Conservation (phyloP, 2,329 filamentous ascomycete genomes). For the Talaromyces sp. region DNA sequence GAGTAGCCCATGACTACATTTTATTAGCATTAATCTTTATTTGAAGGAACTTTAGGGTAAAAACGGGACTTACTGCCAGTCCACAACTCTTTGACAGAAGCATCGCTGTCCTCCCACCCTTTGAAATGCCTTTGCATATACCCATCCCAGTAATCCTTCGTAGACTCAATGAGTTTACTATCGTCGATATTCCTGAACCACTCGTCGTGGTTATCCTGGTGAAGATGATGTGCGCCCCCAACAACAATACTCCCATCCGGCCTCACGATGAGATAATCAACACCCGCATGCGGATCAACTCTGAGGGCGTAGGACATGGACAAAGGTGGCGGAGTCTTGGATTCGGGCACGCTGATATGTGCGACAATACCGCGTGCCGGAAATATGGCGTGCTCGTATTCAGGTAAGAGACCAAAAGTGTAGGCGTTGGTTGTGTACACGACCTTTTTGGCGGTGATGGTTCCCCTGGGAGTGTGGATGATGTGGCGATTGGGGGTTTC, state of each 20-base stretch:
- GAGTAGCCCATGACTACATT: constrained; percentile 47
- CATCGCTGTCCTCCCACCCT: constrained; percentile 32
- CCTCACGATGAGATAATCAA: constrained; percentile 56
- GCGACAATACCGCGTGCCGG: constrained; percentile 61
- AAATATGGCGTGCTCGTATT: constrained; percentile 65
- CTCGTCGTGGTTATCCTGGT: constrained; percentile 17
- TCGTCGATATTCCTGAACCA: constrained; percentile 48
- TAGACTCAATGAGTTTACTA: constrained; percentile 43
- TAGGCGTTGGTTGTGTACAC: constrained; percentile 82
- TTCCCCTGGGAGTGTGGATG: constrained; percentile 57
- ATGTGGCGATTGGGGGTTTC: constrained; percentile 48
- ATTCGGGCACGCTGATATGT: constrained; percentile 25
- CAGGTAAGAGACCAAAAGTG: constrained; percentile 67
- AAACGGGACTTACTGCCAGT: constrained; percentile 23
- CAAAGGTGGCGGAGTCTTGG: constrained; percentile 19
- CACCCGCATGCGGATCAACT: constrained; percentile 47
- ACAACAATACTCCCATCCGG: constrained; percentile 54
- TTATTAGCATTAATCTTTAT: not conserved
- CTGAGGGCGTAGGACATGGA: constrained; percentile 54
- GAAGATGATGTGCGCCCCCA: constrained; percentile 52
- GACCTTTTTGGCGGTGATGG: constrained; percentile 56
- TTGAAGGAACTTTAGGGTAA: not conserved
- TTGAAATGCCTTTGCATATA: constrained; percentile 34
- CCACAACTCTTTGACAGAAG: constrained; percentile 30
- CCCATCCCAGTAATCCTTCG: constrained; percentile 33